Conservation (phyloP, 1,139 yeast genomes). For the Nakaseomyces sp. region DNA sequence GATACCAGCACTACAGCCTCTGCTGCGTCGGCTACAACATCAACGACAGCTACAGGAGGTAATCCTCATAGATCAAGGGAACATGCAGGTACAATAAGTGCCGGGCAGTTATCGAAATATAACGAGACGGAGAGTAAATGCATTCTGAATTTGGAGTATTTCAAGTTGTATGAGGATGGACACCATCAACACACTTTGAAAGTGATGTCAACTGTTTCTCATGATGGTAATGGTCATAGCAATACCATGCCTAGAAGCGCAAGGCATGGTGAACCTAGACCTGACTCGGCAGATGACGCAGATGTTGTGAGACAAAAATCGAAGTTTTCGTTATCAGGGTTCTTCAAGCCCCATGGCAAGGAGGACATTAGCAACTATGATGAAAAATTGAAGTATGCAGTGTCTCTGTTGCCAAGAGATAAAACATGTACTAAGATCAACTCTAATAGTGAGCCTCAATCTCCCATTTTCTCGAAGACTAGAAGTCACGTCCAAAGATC, state of each 20-base stretch:
- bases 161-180: constrained; percentile 15
- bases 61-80: background rate
- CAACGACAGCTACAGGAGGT: too few species aligned
- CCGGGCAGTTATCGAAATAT: background rate
- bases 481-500: constrained; percentile 20
- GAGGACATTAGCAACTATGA: constrained; percentile 11
- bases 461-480: constrained; percentile 4
- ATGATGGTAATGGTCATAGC: constrained; percentile 1
- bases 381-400: constrained; percentile 20
- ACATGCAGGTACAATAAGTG: constrained; percentile 6
- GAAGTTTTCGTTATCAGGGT: constrained; percentile 13
- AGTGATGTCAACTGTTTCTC: constrained; percentile 10
- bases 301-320: constrained; percentile 1
- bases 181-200: constrained; percentile 14
- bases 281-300: background rate
- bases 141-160: constrained; percentile 11
- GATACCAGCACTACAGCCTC: background rate
- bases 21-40: too few species aligned
- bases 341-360: constrained; percentile 19
- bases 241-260: background rate
- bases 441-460: constrained; percentile 4
- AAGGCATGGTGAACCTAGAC: background rate
- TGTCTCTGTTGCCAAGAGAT: constrained; percentile 18
- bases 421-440: constrained; percentile 19
- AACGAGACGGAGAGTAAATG: constrained; percentile 4